Conservation (phyloP, 2,329 filamentous ascomycete species). For the Clonostachys sp. region DNA sequence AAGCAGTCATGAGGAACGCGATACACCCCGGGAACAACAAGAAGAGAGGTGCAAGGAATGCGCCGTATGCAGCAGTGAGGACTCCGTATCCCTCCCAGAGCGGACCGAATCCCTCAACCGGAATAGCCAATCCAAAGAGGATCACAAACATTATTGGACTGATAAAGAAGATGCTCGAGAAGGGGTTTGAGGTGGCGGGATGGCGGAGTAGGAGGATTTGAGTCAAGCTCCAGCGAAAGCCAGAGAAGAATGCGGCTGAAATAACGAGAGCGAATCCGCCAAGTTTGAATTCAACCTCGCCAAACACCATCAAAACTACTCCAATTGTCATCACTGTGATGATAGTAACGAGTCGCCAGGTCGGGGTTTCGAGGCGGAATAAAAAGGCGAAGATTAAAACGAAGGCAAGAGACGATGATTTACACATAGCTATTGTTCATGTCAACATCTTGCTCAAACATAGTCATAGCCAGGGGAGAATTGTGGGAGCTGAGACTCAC, state of each 20-base stretch:
- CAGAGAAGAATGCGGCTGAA: conserved; percentile 88
- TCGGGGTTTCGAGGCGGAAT: conserved; percentile 85
- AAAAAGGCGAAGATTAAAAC: conserved; percentile 93
- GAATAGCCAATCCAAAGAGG: conserved; percentile 74
- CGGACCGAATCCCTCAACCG: conserved; percentile 73
- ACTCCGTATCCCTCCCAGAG: conserved; percentile 61
- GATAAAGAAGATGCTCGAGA: conserved; percentile 96
- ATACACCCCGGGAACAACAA: conserved; percentile 86
- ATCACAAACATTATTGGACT: conserved; percentile 93
- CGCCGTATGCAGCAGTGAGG: conserved; percentile 65
- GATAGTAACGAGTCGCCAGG: conserved; percentile 78
- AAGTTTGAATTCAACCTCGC: conserved; percentile 84
- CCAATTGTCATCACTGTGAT: conserved; percentile 90
- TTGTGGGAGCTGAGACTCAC: conserved; percentile 35
- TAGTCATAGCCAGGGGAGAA: no score
- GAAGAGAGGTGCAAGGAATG: conserved; percentile 61
- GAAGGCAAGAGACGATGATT: conserved; percentile 92
- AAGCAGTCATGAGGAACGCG: conserved; percentile 94
- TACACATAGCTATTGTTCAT: conserved; percentile 74
- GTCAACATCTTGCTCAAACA: conserved; percentile 11
- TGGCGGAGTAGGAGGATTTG: conserved; percentile 93
- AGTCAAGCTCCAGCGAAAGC: conserved; percentile 97
- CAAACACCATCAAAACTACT: conserved; percentile 97
- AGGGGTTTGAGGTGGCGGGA: conserved; percentile 91
- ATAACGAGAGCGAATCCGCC: conserved; percentile 91